A percentile compares a stretch with the other conserved stretches of the same genome.
Evolutionary conservation across 2,329 filamentous ascomycete species (phyloP).

Genomic region (Fusarium sp.): DNA sequence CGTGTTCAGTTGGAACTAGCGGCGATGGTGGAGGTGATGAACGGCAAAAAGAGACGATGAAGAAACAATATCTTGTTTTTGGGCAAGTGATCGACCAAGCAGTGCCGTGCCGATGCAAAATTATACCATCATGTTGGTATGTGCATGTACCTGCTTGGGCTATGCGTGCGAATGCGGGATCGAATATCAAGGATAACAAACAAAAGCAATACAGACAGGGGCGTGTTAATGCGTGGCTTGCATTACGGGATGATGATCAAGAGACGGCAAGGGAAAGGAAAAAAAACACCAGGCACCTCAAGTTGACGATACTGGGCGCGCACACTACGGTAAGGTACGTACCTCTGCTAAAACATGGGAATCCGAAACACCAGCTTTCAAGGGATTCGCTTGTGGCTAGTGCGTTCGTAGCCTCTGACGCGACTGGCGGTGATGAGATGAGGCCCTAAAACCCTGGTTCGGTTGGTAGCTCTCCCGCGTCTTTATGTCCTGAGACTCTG

Average conservation of each 20-base stretch:
- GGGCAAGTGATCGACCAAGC: constrained; percentile 22
- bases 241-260: neutral
- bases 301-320: too few species aligned
- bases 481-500: constrained; percentile 10
- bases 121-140: constrained; percentile 2
- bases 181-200: constrained; percentile 9
- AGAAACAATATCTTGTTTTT: constrained; percentile 18
- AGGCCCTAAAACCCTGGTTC: constrained; percentile 25
- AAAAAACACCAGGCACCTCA: neutral
- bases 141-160: constrained; percentile 16
- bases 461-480: constrained; percentile 19
- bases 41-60: constrained; percentile 14
- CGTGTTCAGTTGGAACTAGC: constrained; percentile 24
- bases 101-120: constrained; percentile 28
- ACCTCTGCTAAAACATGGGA: constrained; percentile 38
- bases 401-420: constrained; percentile 34
- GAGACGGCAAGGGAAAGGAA: neutral
- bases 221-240: constrained; percentile 11
- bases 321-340: constrained; percentile 22
- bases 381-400: constrained; percentile 33
- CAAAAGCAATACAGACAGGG: neutral
- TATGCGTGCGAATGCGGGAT: constrained; percentile 22
- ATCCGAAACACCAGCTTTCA: constrained; percentile 37
- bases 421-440: constrained; percentile 20
- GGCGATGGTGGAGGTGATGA: constrained; percentile 22